Conservation (phyloP, 2,329 filamentous ascomycete genomes). For the Penicillium psychrosexuale region DNA sequence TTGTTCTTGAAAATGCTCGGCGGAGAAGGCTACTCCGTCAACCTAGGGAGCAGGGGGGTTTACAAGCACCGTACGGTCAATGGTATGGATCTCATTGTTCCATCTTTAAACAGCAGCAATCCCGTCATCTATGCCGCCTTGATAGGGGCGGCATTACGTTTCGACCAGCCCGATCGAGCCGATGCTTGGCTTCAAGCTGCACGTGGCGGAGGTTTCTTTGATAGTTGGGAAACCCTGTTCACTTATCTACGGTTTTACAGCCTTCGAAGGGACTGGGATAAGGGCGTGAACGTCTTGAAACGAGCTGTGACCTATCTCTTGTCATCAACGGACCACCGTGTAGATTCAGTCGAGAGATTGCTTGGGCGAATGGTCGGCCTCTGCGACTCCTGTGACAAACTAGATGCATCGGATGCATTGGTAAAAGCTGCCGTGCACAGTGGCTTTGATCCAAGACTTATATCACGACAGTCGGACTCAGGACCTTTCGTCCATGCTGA, state of each 20-base stretch:
- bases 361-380: slow-evolving; percentile 41
- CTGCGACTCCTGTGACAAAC: slow-evolving; percentile 35
- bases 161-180: slow-evolving; percentile 41
- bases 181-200: slow-evolving; percentile 41
- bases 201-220: slow-evolving; percentile 36
- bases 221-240: slow-evolving; percentile 37
- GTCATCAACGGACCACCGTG: slow-evolving; percentile 32
- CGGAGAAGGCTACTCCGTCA: slow-evolving; percentile 35
- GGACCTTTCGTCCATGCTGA: slow-evolving; percentile 21
- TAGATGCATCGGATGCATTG: slow-evolving; percentile 30
- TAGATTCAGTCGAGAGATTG: slow-evolving; percentile 32
- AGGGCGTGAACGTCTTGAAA: slow-evolving; percentile 32
- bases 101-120: slow-evolving; percentile 34
- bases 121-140: slow-evolving; percentile 36
- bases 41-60: slow-evolving; percentile 28
- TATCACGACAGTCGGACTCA: slow-evolving; percentile 29
- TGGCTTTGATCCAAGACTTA: slow-evolving; percentile 33
- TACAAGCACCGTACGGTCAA: slow-evolving; percentile 33
- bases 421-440: slow-evolving; percentile 37
- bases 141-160: slow-evolving; percentile 38
- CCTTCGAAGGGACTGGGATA: slow-evolving; percentile 37
- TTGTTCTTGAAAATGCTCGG: slow-evolving; percentile 38
- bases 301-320: slow-evolving; percentile 37
- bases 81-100: slow-evolving; percentile 37
- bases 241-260: slow-evolving; percentile 40